Base-by-base conservation (phyloP, 1,139 yeast genomes). In the Yamadazyma triangularis region DNA sequence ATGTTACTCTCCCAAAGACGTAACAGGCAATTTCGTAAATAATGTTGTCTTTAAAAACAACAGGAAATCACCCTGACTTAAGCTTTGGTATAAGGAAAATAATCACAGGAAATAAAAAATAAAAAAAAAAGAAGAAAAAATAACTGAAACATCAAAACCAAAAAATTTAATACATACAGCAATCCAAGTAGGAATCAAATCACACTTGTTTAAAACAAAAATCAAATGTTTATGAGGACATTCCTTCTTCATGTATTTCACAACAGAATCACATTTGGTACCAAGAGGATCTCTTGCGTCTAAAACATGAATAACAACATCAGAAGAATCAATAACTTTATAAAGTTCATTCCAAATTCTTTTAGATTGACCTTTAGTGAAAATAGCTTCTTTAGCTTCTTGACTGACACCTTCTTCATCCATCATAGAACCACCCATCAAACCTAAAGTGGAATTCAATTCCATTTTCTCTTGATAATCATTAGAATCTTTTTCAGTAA, bases 201-300 rank as follows among this genome's bases (percentile, higher is more conserved):
- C 98, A 74, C 96, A 88, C 74, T 91, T 91, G 74, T 91, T 91
- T 59, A 91, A 69, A 32, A 91, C 96, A 56, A 83, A 89, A 42
- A 91, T 82, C 66, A 91, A 73, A 69, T 91, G 98, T 63, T 91
- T 91, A 58, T 91, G 98, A 20, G 98, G 87, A 53, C 95, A 89
- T 62, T 91, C 98, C 41, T 85, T 91, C 48, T 73, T 78, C 56
- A 91, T 85, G 56, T 88, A 89, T 51, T 88, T 89, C 58, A 91
- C 97, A 36, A 91, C 96, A 3, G 94, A 75, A 47, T 73, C 83
- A 70, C 98, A 91, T 47, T 96, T 76, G 4, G 98, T 91, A 30
- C 98, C 98, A 44, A 87, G 57, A 16, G 98, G 98, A 65, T 91
- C 96, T 63, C 98, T 81, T 4, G 98, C 97, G 63, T 91, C 98